phyloP scores from a whole-genome alignment of 2,329 filamentous ascomycete genomes.

The Fusarium paranaense region DNA sequence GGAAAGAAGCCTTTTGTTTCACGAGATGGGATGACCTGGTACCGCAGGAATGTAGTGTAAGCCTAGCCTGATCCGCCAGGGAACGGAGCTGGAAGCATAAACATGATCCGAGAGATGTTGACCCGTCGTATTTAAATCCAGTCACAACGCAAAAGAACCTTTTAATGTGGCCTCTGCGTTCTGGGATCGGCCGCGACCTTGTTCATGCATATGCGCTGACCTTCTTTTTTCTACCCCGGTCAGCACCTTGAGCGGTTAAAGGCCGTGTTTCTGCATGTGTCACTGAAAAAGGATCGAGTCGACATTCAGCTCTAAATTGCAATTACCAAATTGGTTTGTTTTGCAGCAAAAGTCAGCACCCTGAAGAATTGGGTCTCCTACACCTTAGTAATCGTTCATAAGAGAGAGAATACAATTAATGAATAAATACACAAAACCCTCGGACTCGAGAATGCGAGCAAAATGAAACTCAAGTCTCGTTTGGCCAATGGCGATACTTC shows the following conservation, averaged over 20 bases:
- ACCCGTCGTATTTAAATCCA: not conserved
- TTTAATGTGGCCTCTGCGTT: not conserved
- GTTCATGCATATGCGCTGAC: not conserved
- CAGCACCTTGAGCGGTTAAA: not conserved
- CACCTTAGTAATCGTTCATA: not conserved
- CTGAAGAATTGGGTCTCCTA: not conserved
- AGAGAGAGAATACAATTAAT: not conserved
- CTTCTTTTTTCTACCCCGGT: not conserved
- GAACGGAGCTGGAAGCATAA: not conserved
- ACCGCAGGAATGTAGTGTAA: not conserved
- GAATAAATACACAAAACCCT: not conserved
- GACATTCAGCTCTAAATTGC: not conserved
- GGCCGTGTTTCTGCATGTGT: not conserved
- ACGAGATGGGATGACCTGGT: not conserved
- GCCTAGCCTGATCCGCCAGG: not conserved
- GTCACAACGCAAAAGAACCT: not conserved
- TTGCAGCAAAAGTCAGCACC: not conserved
- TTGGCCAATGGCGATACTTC: not conserved
- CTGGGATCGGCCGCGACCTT: not conserved
- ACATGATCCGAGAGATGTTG: not conserved
- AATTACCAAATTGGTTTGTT: not conserved
- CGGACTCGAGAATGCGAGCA: not conserved
- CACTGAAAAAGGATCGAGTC: not conserved
- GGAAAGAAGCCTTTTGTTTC: not conserved
- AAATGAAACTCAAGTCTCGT: not conserved